phyloP scores from a whole-genome alignment of 345 rosid genomes.

The Laguncularia racemosa region DNA sequence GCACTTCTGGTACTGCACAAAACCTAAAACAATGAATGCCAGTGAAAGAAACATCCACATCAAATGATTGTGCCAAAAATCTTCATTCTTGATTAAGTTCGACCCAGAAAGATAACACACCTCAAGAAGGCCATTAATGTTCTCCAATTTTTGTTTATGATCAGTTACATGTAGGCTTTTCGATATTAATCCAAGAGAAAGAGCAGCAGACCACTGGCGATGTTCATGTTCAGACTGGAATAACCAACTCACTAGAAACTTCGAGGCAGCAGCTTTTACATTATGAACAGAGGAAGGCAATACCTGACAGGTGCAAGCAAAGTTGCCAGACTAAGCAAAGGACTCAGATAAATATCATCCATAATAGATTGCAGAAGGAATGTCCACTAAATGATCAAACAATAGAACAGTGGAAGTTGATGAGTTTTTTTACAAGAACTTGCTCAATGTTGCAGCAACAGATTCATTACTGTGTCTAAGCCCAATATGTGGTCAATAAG shows the following conservation, averaged over 20 bases:
- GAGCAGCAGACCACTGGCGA: slow-evolving; percentile 92
- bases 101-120: slow-evolving; percentile 16
- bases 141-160: slow-evolving; percentile 69
- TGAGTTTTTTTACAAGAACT: too few relatives aligned
- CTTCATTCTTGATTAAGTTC: too few relatives aligned
- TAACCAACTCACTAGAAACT: slow-evolving; percentile 72
- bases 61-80: too few relatives aligned
- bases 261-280: slow-evolving; percentile 67
- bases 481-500: too few relatives aligned
- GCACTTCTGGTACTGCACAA: slow-evolving; percentile 69
- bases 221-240: slow-evolving; percentile 81
- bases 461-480: too few relatives aligned
- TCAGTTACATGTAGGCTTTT: slow-evolving; percentile 74
- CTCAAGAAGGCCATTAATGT: slow-evolving; percentile 68
- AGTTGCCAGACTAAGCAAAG: background rate
- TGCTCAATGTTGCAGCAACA: too few relatives aligned
- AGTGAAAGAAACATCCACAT: slow-evolving; percentile 1
- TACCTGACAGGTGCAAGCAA: slow-evolving; percentile 35
- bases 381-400: too few relatives aligned
- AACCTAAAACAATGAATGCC: slow-evolving; percentile 42
- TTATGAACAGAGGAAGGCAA: slow-evolving; percentile 82
- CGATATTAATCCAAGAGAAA: slow-evolving; percentile 85
- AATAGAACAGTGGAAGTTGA: too few relatives aligned
- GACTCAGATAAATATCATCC: background rate
- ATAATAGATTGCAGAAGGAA: too few relatives aligned